These are phyloP conservation scores for Sporobolomyces pararoseus DNA, from an alignment of 768 basidiomycete genomes.

Conservation along the genomic window DNA sequence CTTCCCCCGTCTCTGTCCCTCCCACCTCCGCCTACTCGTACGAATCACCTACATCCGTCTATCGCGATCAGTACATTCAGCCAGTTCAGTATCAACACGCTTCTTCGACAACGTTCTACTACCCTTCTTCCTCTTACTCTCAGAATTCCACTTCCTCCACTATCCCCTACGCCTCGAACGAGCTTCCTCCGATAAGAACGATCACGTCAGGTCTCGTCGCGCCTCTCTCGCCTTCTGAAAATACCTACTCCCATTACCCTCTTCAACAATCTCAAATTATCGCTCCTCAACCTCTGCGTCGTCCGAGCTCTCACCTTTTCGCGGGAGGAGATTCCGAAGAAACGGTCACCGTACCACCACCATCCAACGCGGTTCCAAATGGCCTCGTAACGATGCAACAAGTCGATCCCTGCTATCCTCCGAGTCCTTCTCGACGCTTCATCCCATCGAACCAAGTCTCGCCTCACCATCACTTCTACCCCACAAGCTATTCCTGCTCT, in stretches of 20 bases:
- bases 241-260: background rate
- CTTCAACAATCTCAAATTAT: background rate
- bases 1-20: background rate
- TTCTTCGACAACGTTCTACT: background rate
- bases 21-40: background rate
- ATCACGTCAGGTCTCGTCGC: slow-evolving; percentile 25
- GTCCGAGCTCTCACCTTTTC: background rate
- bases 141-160: background rate
- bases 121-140: background rate
- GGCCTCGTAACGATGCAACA: slow-evolving; percentile 16
- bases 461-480: background rate
- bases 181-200: slow-evolving; percentile 10
- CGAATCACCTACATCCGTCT: background rate
- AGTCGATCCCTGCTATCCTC: slow-evolving; percentile 14
- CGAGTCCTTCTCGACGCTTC: background rate
- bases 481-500: background rate
- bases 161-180: slow-evolving; percentile 1
- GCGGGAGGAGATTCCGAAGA: background rate
- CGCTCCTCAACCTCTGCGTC: background rate
- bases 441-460: slow-evolving; percentile 1
- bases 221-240: slow-evolving; percentile 4
- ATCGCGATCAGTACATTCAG: background rate
- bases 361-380: background rate
- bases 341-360: background rate
- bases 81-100: background rate